These are phyloP conservation scores for Vigna unguiculata DNA, from an alignment of 306 rosid species.

Conservation along the genomic window DNA sequence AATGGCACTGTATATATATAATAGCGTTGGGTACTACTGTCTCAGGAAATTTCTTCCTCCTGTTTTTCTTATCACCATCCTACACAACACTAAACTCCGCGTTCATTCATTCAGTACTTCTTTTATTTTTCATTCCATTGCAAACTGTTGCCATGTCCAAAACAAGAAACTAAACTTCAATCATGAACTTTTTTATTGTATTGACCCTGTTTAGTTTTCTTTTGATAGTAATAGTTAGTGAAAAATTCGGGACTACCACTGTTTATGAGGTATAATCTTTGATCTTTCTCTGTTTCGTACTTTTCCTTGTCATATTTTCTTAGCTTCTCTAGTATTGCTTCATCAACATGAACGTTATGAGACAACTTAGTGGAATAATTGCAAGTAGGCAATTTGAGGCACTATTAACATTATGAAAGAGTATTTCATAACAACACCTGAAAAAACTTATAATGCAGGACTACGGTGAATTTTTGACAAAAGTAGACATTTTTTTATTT, in stretches of 20 bases:
- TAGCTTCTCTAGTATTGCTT: too few species aligned
- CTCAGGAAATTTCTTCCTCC: slow-evolving; percentile 16
- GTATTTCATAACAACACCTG: too few species aligned
- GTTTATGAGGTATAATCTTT: too few species aligned
- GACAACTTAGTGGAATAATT: too few species aligned
- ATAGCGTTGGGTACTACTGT: neutral
- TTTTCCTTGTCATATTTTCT: too few species aligned
- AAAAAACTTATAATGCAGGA: too few species aligned
- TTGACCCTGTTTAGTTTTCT: neutral
- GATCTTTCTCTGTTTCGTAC: too few species aligned
- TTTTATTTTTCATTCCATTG: neutral
- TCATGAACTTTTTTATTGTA: neutral
- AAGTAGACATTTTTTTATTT: too few species aligned
- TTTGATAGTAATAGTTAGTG: neutral
- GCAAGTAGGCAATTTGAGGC: too few species aligned
- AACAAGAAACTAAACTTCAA: neutral
- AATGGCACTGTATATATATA: neutral
- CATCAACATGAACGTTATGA: too few species aligned
- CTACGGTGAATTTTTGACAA: too few species aligned
- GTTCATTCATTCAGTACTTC: neutral
- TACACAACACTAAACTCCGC: neutral
- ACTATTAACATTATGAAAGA: too few species aligned
- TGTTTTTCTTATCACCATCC: slow-evolving; percentile 11
- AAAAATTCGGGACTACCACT: neutral
- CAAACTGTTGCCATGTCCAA: neutral